Evolutionary conservation across 2,329 filamentous ascomycete species (phyloP), one percentile per base, ranked within the genome.

Genomic region (Botrytis porri): DNA sequence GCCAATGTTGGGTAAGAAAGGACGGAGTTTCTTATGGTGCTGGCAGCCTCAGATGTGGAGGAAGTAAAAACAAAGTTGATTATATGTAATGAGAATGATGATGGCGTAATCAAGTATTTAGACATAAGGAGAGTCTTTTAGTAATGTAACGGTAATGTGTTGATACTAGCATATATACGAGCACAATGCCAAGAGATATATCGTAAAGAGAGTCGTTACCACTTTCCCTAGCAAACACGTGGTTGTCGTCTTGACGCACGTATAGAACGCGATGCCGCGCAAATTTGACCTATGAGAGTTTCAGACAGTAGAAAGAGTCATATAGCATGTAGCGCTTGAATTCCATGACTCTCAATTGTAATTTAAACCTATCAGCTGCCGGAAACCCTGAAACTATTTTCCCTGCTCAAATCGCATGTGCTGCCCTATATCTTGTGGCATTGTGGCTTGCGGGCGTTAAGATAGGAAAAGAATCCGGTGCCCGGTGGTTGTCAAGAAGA

Each of bases 351-450:
- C 32, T 67, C 25, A 4, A 39, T 39, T 22, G 35, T n/a, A 18
- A 14, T 29, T 48, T 39, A 29, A 39, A 10, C 35, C 35, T 54
- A 51, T 67, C 45, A 16, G 45, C 32, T 39, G 18, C 16, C 35
- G 39, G 8, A 48, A 54, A 51, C 7, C 32, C 45, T 35, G 32
- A 35, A 37, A 25, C 16, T 20, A 35, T 22, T 54, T 29, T 54
- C 64, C 64, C 35, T 37, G 64, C 25, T 67, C 48, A 16, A 29
- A 67, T 41, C 51, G 32, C 63, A 54, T 67, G 45, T 29, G 64
- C 45, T 67, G 64, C 64, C 45, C 64, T 67, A 67, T 39, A 54
- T 67, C 16, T 67, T 48, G 64, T 67, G 45, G 64, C 29, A 54
- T 29, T 54, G 64, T 66, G 64, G 64, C 64, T 67, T 67, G 64